Base-by-base conservation (phyloP, 2,329 filamentous ascomycete genomes). In the Ceratocystis cubensis region DNA sequence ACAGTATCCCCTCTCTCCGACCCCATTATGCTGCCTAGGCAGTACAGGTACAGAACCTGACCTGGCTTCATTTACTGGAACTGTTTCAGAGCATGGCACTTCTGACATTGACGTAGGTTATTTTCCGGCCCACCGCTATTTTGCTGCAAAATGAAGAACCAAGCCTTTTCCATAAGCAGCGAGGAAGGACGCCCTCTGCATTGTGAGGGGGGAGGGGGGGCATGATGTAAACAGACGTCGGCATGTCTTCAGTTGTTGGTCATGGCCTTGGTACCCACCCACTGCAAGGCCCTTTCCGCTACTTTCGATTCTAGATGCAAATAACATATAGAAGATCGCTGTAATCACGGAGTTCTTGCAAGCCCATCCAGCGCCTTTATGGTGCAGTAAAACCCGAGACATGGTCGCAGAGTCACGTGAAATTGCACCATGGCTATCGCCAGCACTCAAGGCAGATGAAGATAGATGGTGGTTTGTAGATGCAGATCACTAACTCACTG, bases 1-100 rank as follows among this genome's bases (percentile, higher is more conserved):
- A 6, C 5, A n/a, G 15, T 17, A 57, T 30, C n/a, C 5, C 53
- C 8, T 22, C 30, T 15, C 25, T 57, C 10, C 25, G 25, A 57
- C 25, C 20, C 15, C 25, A 57, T 57, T 33, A 15, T 30, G 10
- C 22, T 6, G 20, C 7, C n/a, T 2, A 57, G n/a, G 53, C 17
- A 53, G 48, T 22, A 25, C 48, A 53, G 4, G 25, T n/a, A 53
- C 7, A 53, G 33, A 10, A 37, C 33, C 8, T 13, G 33, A 3
- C 33, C 10, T 37, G 10, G 33, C 15, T 33, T 33, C 25, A 33
- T 33, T 33, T 8, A 33, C 33, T 57, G 25, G 28, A 7, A 5
- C 28, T 57, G 53, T 57, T 57, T 57, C 53, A 57, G 22, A 57
- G 53, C 53, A 57, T 57, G 53, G 53, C 53, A 57, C 53, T 57